Percentiles rank a stretch among this genome's conserved stretches.
Conservation (phyloP, 768 basidiomycete genomes). For the Tulasnella sp. region DNA sequence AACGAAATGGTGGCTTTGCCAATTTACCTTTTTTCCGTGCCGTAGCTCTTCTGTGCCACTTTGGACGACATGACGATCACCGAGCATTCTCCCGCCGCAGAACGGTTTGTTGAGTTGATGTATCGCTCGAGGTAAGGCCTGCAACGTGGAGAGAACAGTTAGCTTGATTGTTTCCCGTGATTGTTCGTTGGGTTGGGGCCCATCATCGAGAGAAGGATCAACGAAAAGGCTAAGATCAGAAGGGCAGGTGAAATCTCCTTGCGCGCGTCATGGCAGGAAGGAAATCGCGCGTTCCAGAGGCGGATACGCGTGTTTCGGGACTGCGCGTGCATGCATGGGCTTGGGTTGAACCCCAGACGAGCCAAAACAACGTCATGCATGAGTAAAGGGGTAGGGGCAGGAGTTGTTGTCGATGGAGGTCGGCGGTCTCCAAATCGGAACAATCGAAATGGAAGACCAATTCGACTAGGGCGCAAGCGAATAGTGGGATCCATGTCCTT, state of each 20-base stretch:
- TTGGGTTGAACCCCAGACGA: neutral
- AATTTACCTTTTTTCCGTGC: constrained; percentile 77
- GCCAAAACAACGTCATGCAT: neutral
- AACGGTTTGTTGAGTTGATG: constrained; percentile 68
- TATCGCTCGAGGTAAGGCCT: constrained; percentile 81
- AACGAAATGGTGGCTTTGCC: neutral
- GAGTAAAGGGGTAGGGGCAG: neutral
- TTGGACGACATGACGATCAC: constrained; percentile 97
- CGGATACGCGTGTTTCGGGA: neutral
- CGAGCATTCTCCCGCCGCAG: constrained; percentile 85
- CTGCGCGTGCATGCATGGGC: neutral
- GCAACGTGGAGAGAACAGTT: constrained; percentile 8
- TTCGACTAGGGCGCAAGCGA: neutral
- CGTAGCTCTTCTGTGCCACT: constrained; percentile 95
- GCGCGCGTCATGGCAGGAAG: neutral
- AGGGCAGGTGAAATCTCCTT: neutral
- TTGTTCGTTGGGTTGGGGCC: too few relatives aligned
- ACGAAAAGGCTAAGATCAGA: neutral
- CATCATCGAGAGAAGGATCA: neutral
- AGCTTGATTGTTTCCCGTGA: too few relatives aligned
- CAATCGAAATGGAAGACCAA: neutral
- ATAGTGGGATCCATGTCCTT: neutral
- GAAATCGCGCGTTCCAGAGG: neutral
- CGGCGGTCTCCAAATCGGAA: neutral
- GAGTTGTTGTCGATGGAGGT: too few relatives aligned